Base-by-base conservation (phyloP, 805 yeast genomes). In the Teunomyces stri region DNA sequence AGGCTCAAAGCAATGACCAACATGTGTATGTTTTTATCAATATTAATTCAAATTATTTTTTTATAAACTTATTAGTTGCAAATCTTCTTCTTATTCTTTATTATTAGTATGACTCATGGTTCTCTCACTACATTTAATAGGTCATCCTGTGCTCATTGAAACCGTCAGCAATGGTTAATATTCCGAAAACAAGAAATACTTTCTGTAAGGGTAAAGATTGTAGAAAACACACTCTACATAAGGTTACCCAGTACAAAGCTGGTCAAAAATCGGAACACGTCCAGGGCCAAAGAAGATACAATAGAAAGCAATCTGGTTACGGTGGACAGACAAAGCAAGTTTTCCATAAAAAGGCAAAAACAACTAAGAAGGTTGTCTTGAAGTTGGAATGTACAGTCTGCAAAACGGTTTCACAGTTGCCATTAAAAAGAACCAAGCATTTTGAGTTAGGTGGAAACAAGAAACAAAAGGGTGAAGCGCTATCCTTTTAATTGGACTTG, bases 361-460 rank as follows among this genome's bases (percentile, higher is more conserved):
- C 27, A 9, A 25, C 27, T 11, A 25, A 25, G 27, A 25, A 25
- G 7, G 27, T 25, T 9, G 60, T 56, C 43, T 55, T 56, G 59
- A 55, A 55, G 50, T 55, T 56, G 59, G 60, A 56, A 56, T 56
- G 60, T 52, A 59, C 56, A 42, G 42, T 44, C 45, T 56, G 60
- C 47, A 57, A 57, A 59, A 54, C 58, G 51, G 54, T 54, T 55
- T 55, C 58, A 21, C 59, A 55, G 46, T 44, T 55, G 50, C 41
- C 56, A 34, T 51, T 56, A 54, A 57, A 57, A 54, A 54, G 59
- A 54, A 55, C 59, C 43, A 55, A 57, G 58, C 60, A 57, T 54
- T 57, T 57, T 50, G 60, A 57, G 60, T 55, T 56, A 55, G 60
- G 60, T 46, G 59, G 60, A 41, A 59, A 56, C 56, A 57, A 57